Evolutionary conservation across 2,329 filamentous ascomycete species (phyloP), one percentile per base, ranked within the genome.

Genomic region (Neonectria coccinea): DNA sequence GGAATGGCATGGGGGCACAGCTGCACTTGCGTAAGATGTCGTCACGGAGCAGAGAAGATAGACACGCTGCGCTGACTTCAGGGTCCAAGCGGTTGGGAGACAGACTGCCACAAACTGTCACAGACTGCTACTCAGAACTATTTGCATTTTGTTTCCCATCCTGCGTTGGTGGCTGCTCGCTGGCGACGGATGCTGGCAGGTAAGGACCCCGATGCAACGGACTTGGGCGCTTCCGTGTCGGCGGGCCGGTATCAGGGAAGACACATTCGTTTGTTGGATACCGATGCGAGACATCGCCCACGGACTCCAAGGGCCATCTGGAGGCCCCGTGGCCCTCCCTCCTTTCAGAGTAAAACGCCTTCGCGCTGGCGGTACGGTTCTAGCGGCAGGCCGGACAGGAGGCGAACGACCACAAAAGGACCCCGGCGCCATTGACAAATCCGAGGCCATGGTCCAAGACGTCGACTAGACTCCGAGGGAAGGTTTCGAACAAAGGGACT

Each of bases 231-330:
- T 62, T 65, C 66, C 66, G 55, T 44, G 29, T 33, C 59, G 50
- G 58, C 59, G 67, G 67, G 36, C 65, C 59, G 57, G 62, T 60
- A 59, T 53, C 57, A 59, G 56, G 55, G 25, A 41, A 29, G 47
- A 66, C 59, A 51, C 31, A 10, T 53, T 47, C 56, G 33, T 60
- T 56, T 29, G 48, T 22, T 54, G 22, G 31, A 33, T 60, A 39
- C 29, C 29, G 29, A 29, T 39, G 48, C 53, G 31, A 41, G 50
- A 55, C 54, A 57, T 55, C 53, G 51, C 7, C 47, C 39, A 51
- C 36, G 45, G 52, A 58, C 55, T 20, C 42, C 18, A 27, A 18
- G 12, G 56, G 25, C 33, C 48, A 33, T 48, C 39, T 41, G 55
- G 50, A 47, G 47, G 47, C 56, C 50, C 36, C 42, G 41, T 59